Conservation (phyloP, 129 eudicot species). For the Tanacetum coccineum region DNA sequence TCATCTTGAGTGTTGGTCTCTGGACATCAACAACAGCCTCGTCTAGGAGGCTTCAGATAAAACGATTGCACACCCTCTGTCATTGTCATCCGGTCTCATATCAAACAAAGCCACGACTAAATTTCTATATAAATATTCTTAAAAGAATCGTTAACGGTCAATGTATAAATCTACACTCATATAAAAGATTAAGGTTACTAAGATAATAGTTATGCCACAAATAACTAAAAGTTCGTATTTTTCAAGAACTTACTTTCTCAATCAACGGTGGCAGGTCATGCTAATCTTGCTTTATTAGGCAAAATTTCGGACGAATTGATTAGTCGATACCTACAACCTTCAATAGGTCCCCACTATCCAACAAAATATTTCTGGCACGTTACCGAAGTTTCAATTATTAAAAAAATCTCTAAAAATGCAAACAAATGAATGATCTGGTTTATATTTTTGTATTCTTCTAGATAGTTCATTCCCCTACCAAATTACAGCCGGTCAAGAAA, state of each 20-base stretch:
- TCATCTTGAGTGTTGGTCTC: constrained; percentile 72
- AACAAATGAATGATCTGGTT: constrained; percentile 62
- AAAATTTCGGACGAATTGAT: constrained; percentile 56
- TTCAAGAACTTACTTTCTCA: constrained; percentile 55
- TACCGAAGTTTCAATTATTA: constrained; percentile 81
- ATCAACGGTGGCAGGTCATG: constrained; percentile 56
- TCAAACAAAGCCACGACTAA: constrained; percentile 15
- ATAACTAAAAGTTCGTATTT: neutral
- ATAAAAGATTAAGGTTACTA: too few species aligned
- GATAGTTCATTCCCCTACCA: too few species aligned
- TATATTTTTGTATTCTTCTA: constrained; percentile 94
- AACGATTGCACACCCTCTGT: constrained; percentile 85
- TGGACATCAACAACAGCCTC: constrained; percentile 65
- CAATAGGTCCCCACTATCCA: constrained; percentile 85
- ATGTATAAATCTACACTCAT: constrained; percentile 59
- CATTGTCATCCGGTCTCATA: constrained; percentile 48
- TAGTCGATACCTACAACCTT: constrained; percentile 82
- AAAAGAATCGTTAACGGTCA: constrained; percentile 38
- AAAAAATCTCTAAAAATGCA: constrained; percentile 38
- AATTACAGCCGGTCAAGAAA: too few species aligned
- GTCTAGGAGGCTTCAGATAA: constrained; percentile 66
- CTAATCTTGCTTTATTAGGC: constrained; percentile 62
- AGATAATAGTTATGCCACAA: neutral
- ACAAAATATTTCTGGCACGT: constrained; percentile 99
- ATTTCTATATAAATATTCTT: neutral